These are phyloP conservation scores for Blumeriella jaapii DNA, from an alignment of 2,329 filamentous ascomycete species.

Conservation along the genomic window DNA sequence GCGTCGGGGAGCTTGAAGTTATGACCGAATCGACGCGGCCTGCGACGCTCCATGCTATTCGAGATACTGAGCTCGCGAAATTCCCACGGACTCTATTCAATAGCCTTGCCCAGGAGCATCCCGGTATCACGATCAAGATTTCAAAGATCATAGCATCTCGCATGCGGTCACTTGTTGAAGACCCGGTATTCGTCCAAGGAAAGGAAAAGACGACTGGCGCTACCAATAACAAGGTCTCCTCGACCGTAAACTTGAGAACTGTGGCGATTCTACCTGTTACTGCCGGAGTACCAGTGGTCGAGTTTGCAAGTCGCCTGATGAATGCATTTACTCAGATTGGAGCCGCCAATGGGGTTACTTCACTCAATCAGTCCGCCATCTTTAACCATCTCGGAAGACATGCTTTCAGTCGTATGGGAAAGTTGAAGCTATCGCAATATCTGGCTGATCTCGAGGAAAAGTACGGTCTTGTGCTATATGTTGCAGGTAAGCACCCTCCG, in stretches of 20 bases:
- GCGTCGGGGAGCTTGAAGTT: conserved; percentile 92
- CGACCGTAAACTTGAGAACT: conserved; percentile 83
- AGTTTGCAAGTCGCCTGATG: conserved; percentile 84
- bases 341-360: conserved; percentile 78
- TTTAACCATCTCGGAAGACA: conserved; percentile 90
- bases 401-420: conserved; percentile 95
- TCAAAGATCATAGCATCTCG: conserved; percentile 96
- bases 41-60: conserved; percentile 86
- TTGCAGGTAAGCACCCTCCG: conserved; percentile 52
- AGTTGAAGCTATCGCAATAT: conserved; percentile 90
- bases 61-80: conserved; percentile 91
- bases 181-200: conserved; percentile 55
- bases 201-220: conserved; percentile 51
- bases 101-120: conserved; percentile 91
- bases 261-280: conserved; percentile 88
- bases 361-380: conserved; percentile 86
- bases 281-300: conserved; percentile 81
- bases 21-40: conserved; percentile 88
- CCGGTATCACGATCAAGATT: conserved; percentile 96
- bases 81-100: conserved; percentile 96
- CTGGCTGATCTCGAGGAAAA: conserved; percentile 95
- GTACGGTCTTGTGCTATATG: conserved; percentile 88
- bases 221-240: conserved; percentile 58
- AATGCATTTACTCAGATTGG: conserved; percentile 84
- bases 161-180: conserved; percentile 81